These are phyloP conservation scores for Phaffomyces antillensis DNA, from an alignment of 805 yeast genomes.

Conservation along the genomic window DNA sequence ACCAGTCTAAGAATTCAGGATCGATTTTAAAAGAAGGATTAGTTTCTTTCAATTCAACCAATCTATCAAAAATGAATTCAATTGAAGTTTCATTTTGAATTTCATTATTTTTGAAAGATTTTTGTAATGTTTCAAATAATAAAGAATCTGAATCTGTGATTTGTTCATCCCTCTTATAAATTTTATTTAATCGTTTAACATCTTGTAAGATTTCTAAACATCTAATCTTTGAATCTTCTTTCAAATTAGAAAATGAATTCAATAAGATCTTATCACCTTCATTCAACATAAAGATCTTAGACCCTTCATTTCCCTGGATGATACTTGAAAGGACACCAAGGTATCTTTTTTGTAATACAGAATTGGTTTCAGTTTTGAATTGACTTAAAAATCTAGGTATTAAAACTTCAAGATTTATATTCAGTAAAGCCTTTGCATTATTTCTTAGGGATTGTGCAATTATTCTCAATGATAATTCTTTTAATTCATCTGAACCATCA, in stretches of 20 bases:
- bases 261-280: slow-evolving; percentile 22
- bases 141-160: background rate
- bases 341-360: slow-evolving; percentile 36
- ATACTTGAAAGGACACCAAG: slow-evolving; percentile 48
- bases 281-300: slow-evolving; percentile 12
- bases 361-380: slow-evolving; percentile 17
- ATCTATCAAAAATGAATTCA: slow-evolving; percentile 33
- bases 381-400: slow-evolving; percentile 6
- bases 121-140: slow-evolving; percentile 14
- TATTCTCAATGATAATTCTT: slow-evolving; percentile 52
- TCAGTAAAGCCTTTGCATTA: slow-evolving; percentile 52
- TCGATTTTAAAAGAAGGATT: slow-evolving; percentile 18
- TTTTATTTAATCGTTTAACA: slow-evolving; percentile 13
- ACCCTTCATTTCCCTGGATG: slow-evolving; percentile 31
- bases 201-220: slow-evolving; percentile 43
- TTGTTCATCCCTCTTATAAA: slow-evolving; percentile 9
- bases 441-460: slow-evolving; percentile 67
- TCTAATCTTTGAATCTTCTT: slow-evolving; percentile 29
- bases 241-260: slow-evolving; percentile 16
- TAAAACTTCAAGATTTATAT: slow-evolving; percentile 21
- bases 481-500: slow-evolving; percentile 14
- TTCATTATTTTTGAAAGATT: slow-evolving; percentile 21
- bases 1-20: slow-evolving; percentile 55
- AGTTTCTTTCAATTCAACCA: slow-evolving; percentile 30
- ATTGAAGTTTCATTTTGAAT: slow-evolving; percentile 33